Evolutionary conservation across 1,284 basidiomycete species (phyloP).

Genomic region (Melanopsichium pennsylvanicum): DNA sequence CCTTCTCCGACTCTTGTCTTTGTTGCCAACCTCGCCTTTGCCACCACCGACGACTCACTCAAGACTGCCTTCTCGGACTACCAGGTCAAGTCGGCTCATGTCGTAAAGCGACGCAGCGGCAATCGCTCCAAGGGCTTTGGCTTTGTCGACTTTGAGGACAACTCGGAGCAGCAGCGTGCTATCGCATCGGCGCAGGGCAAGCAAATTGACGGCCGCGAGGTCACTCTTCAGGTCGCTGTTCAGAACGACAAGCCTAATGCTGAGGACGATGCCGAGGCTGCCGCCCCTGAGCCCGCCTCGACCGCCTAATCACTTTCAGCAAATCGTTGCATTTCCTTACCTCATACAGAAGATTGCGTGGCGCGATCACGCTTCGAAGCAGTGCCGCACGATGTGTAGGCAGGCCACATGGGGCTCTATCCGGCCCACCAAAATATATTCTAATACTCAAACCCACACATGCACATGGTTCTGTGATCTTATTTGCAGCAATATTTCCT

Average conservation of each 20-base stretch:
- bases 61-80: constrained; percentile 50
- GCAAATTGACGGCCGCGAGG: constrained; percentile 48
- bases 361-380: no score
- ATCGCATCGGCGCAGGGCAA: constrained; percentile 46
- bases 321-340: no score
- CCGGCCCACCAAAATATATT: no score
- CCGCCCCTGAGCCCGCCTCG: no score
- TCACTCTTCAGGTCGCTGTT: constrained; percentile 52
- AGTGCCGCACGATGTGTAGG: no score
- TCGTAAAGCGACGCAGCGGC: constrained; percentile 51
- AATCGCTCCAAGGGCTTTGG: constrained; percentile 58
- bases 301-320: no score
- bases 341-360: no score
- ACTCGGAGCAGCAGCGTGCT: constrained; percentile 55
- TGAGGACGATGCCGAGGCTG: constrained; percentile 8
- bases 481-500: constrained; percentile 32
- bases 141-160: constrained; percentile 55
- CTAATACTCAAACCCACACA: no score
- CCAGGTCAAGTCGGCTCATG: constrained; percentile 54
- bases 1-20: constrained; percentile 60
- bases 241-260: constrained; percentile 34
- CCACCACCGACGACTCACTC: constrained; percentile 55
- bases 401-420: no score
- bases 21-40: constrained; percentile 59
- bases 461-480: no score